phyloP scores from a whole-genome alignment of 805 yeast genomes.

The Brettanomyces bruxellensis region DNA sequence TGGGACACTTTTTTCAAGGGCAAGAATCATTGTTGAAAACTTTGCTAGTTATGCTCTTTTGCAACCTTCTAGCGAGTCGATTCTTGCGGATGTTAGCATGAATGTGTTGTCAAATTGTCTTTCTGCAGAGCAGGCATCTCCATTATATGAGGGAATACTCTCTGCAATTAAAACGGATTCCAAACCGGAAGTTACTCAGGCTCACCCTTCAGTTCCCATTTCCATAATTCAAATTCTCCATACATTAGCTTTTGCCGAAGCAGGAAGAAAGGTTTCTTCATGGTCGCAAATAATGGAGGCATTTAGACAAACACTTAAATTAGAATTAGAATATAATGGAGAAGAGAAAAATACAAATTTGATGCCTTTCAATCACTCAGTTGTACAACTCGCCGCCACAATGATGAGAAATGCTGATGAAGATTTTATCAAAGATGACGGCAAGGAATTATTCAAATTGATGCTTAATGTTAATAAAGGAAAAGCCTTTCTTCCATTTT shows the following conservation, averaged over 20 bases:
- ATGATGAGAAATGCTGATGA: slow-evolving; percentile 46
- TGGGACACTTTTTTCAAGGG: slow-evolving; percentile 67
- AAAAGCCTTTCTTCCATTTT: slow-evolving; percentile 33
- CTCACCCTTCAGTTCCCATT: slow-evolving; percentile 14
- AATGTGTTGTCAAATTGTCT: slow-evolving; percentile 46
- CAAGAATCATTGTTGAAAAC: slow-evolving; percentile 39
- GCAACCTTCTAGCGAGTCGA: slow-evolving; percentile 25
- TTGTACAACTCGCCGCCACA: slow-evolving; percentile 39
- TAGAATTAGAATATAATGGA: slow-evolving; percentile 7
- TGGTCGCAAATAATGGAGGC: slow-evolving; percentile 32
- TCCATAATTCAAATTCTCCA: slow-evolving; percentile 33
- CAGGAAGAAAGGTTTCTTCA: slow-evolving; percentile 52
- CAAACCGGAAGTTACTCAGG: slow-evolving; percentile 4
- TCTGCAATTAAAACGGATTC: slow-evolving; percentile 9
- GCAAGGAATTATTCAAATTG: slow-evolving; percentile 33
- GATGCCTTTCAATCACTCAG: slow-evolving; percentile 14
- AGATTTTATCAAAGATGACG: slow-evolving; percentile 34
- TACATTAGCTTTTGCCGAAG: slow-evolving; percentile 53
- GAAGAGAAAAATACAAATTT: slow-evolving; percentile 4
- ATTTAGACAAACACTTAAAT: slow-evolving; percentile 4
- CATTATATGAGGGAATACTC: slow-evolving; percentile 32
- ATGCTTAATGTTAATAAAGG: slow-evolving; percentile 28
- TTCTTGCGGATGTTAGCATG: slow-evolving; percentile 52
- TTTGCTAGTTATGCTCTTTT: slow-evolving; percentile 16
- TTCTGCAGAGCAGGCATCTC: slow-evolving; percentile 32